Percentiles rank a stretch among this genome's conserved stretches.
Conservation (phyloP, 2,329 filamentous ascomycete genomes). For the Penicillium brasilianum region DNA sequence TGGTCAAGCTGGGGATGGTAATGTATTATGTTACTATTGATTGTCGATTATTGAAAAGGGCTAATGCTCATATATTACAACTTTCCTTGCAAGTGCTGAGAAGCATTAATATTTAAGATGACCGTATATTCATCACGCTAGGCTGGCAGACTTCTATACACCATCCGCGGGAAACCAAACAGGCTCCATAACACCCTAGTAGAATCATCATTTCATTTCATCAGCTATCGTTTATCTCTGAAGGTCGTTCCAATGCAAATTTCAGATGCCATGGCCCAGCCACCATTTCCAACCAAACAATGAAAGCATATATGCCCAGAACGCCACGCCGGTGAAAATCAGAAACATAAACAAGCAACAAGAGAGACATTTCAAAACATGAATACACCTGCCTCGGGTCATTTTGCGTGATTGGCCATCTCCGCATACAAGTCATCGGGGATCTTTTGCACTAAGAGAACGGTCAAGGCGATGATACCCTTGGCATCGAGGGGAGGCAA, state of each 20-base stretch:
- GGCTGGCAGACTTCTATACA: background rate
- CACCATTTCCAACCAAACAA: conserved; percentile 13
- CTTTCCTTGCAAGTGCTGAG: too few relatives aligned
- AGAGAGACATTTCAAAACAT: conserved; percentile 1
- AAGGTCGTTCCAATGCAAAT: conserved; percentile 22
- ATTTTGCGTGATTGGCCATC: conserved; percentile 80
- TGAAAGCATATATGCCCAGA: conserved; percentile 21
- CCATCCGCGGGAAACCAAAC: too few relatives aligned
- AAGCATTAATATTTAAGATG: too few relatives aligned
- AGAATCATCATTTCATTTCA: conserved; percentile 31
- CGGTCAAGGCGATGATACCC: conserved; percentile 81
- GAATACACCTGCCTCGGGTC: background rate
- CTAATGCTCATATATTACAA: too few relatives aligned
- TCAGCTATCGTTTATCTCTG: conserved; percentile 21
- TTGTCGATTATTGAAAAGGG: background rate
- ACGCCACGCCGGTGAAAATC: conserved; percentile 16
- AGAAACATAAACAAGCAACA: background rate
- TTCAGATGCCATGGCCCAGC: conserved; percentile 14
- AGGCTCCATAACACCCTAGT: too few relatives aligned
- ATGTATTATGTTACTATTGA: conserved; percentile 20
- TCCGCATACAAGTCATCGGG: conserved; percentile 89
- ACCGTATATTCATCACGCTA: background rate
- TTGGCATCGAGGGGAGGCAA: conserved; percentile 84
- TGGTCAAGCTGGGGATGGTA: conserved; percentile 2
- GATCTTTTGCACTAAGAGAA: conserved; percentile 86